phyloP scores from a whole-genome alignment of 768 basidiomycete genomes.

The Leccinum pellstonianum region DNA sequence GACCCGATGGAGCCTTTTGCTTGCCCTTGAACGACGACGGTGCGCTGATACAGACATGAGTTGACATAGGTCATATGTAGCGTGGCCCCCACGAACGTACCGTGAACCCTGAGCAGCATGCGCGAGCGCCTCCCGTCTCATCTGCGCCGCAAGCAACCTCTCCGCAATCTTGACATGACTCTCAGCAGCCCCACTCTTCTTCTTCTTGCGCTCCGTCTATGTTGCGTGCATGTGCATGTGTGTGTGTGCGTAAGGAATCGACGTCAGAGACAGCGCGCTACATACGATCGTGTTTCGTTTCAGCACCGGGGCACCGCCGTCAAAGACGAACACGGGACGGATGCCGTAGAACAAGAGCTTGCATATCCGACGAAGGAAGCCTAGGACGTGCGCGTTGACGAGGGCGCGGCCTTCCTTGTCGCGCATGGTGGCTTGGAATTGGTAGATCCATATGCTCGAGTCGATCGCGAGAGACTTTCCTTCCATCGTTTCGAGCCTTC shows the following conservation, averaged over 20 bases:
- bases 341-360: constrained; percentile 97
- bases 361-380: constrained; percentile 85
- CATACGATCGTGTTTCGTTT: constrained; percentile 88
- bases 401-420: constrained; percentile 92
- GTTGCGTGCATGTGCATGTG: neutral
- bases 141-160: constrained; percentile 86
- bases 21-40: constrained; percentile 40
- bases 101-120: constrained; percentile 47
- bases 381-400: constrained; percentile 91
- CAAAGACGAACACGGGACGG: constrained; percentile 98
- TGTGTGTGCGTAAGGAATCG: neutral
- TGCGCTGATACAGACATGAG: neutral
- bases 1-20: constrained; percentile 43
- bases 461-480: constrained; percentile 97
- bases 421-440: constrained; percentile 99
- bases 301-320: constrained; percentile 90
- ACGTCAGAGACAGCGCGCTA: constrained; percentile 7
- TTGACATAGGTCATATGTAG: neutral
- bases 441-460: constrained; percentile 99
- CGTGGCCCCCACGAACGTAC: constrained; percentile 34
- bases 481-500: constrained; percentile 89
- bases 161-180: constrained; percentile 89
- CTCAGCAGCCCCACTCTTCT: constrained; percentile 86
- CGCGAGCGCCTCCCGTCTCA: constrained; percentile 85
- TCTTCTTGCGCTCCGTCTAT: constrained; percentile 83